Evolutionary conservation across 805 yeast genomes (phyloP), one percentile per base, ranked within the genome.

Genomic region (Pichia eremophila): DNA sequence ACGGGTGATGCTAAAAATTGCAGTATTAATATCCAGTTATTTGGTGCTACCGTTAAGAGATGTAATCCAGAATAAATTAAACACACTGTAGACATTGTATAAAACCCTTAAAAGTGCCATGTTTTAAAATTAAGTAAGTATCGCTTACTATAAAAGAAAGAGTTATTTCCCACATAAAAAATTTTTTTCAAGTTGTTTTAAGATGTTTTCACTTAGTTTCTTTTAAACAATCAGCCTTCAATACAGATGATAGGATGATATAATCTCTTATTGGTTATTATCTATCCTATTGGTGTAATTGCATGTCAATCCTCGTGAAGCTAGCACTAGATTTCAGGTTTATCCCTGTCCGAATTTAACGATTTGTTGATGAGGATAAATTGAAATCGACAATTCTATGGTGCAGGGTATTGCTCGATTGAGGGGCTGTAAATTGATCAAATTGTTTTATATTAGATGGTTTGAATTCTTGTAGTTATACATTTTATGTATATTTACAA

Each of bases 391-490:
- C 19, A 27, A 46, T 49, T 50, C 46, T 64, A 68, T 85, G 77
- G 71, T 75, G 76, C 90, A 83, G 91, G 83, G 74, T 65, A 56
- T 22, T 71, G 88, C 97, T 95, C 96, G 87, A 95, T 81, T 95
- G 96, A 90, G 95, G 81, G 90, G 84, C 84, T 85, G 83, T 67
- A 85, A 74, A 91, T 57, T 56, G 73, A 86, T 40, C 79, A 51
- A 45, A 12, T 27, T n/a, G 15, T n/a, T 17, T 18, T 7, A 2
- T 36, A 19, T 52, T 54, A 51, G 43, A 29, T 22, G 14, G 46
- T 52, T 53, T 57, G 57, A 49, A 45, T 46, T 51, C 58, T 52
- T 48, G 32, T 31, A 32, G 18, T 22, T 29, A 8, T 14, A 15
- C 17, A 10, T 29, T 29, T 10, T 7, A 12, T 34, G 17, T 9